Evolutionary conservation across 2,329 filamentous ascomycete species (phyloP).

Genomic region (Daldinia sp.): DNA sequence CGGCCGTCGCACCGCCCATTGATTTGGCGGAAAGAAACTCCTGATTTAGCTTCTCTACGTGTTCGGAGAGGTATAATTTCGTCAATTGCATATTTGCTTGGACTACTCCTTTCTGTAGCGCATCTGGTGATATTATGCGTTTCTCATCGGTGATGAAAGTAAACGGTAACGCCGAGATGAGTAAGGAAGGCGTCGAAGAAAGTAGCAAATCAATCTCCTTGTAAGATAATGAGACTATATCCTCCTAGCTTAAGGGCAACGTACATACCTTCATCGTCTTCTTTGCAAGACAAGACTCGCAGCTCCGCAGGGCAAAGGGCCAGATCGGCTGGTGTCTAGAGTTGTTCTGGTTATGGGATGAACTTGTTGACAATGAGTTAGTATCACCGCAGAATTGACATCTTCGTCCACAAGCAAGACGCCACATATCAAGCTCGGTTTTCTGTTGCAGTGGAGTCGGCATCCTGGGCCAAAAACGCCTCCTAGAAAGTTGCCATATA

Average conservation of each 20-base stretch:
- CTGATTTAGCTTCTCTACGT: constrained; percentile 71
- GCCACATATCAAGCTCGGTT: constrained; percentile 82
- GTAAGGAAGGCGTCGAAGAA: constrained; percentile 68
- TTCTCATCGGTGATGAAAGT: constrained; percentile 72
- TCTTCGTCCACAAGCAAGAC: constrained; percentile 68
- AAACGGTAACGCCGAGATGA: constrained; percentile 77
- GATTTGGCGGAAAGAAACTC: constrained; percentile 73
- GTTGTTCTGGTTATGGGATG: constrained; percentile 61
- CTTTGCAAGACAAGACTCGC: constrained; percentile 72
- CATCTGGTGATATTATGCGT: constrained; percentile 69
- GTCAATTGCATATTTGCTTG: constrained; percentile 64
- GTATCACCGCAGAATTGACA: constrained; percentile 77
- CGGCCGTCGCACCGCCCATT: constrained; percentile 75
- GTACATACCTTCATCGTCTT: constrained; percentile 72
- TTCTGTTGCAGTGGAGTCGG: constrained; percentile 74
- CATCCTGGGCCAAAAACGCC: constrained; percentile 73
- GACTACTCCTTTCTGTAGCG: constrained; percentile 64
- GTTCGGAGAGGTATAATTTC: constrained; percentile 74
- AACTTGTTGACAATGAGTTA: constrained; percentile 47
- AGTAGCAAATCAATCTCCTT: constrained; percentile 79
- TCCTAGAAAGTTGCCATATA: constrained; percentile 79
- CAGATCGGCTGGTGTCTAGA: constrained; percentile 74
- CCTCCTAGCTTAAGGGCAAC: constrained; percentile 12
- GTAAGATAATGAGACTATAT: constrained; percentile 41
- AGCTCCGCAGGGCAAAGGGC: constrained; percentile 76